Percentiles rank a stretch among this genome's conserved stretches.
These are phyloP conservation scores for Colletotrichum navitas DNA, from an alignment of 2,329 filamentous ascomycete genomes.

Conservation along the genomic window DNA sequence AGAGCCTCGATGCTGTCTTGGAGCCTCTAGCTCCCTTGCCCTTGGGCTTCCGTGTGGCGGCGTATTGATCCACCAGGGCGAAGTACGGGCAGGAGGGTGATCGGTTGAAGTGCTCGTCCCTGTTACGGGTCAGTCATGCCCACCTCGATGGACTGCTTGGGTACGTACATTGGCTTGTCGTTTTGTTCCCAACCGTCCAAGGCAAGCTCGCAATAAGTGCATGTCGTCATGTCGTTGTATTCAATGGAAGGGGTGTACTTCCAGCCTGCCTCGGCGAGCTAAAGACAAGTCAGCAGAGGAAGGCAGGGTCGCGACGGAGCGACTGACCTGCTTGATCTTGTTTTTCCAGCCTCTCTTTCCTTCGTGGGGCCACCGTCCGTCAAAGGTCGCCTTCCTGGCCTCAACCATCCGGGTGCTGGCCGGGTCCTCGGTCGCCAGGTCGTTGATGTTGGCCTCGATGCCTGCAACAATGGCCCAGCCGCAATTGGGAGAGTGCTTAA, in stretches of 20 bases:
- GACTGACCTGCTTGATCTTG: conserved; percentile 83
- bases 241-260: conserved; percentile 88
- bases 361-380: conserved; percentile 89
- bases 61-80: conserved; percentile 70
- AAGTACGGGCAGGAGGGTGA: conserved; percentile 89
- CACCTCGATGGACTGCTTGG: background rate
- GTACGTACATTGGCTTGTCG: conserved; percentile 84
- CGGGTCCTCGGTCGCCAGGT: conserved; percentile 80
- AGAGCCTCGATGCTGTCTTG: conserved; percentile 74
- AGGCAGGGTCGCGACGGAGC: background rate
- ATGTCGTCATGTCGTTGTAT: conserved; percentile 90
- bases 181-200: conserved; percentile 95
- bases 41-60: conserved; percentile 68
- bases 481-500: conserved; percentile 84
- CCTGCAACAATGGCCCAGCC: conserved; percentile 85
- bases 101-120: conserved; percentile 87
- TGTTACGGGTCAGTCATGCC: conserved; percentile 50
- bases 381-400: conserved; percentile 87
- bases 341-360: conserved; percentile 89
- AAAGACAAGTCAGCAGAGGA: conserved; percentile 34
- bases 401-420: conserved; percentile 77
- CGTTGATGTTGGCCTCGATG: conserved; percentile 71
- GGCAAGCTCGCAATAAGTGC: conserved; percentile 88
- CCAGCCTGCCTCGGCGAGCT: conserved; percentile 95
- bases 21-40: conserved; percentile 71